Base-by-base conservation (phyloP, 148 eudicot genomes). In the Persicaria tinctoria region DNA sequence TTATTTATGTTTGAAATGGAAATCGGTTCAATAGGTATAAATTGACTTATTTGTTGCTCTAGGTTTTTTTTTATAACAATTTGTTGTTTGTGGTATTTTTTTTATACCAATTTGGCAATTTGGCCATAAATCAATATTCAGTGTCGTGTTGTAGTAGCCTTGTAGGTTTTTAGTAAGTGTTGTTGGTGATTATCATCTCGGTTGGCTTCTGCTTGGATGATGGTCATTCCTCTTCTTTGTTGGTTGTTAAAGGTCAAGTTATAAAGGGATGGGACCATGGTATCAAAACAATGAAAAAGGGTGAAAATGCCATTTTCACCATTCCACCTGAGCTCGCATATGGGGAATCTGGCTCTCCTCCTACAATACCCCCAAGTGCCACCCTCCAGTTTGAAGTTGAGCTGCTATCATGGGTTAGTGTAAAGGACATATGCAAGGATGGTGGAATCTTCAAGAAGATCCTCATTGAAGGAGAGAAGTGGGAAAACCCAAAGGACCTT, bases 211-310 rank as follows among this genome's bases (percentile, higher is more conserved):
- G 68, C 68, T 46, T 32, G 45, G 6, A 41, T 16, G 6, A 12
- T 14, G 63, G 38, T 2, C 11, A 49, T 49, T 49, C 8, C 10
- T 49, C 16, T 14, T 54, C 17, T 54, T 75, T 38, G 23, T 75
- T 46, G 54, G 6, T 12, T 72, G 48, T 78, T 2, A 23, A 85
- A 95, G 98, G 98, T 11, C 93, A 95, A 90, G 98, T 95, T 4
- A 95, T 95, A 41, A 90, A 90, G 86, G 98, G 97, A 78, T 95
- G 98, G 98, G 98, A 95, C 49, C 74, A 73, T 53, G 98, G 97
- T 56, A 92, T 95, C 78, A 90, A 90, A 70, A 92, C 98, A 12
- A 95, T 95, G 98, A 95, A 95, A 82, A 95, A 95, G 80, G 96
- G 96, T 16, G 98, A 95, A 74, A 92, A 92, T 79, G 89, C 97